Evolutionary conservation across 495 filamentous ascomycete species (phyloP), one percentile per base, ranked within the genome.

Genomic region (Aspergillus bridgeri): DNA sequence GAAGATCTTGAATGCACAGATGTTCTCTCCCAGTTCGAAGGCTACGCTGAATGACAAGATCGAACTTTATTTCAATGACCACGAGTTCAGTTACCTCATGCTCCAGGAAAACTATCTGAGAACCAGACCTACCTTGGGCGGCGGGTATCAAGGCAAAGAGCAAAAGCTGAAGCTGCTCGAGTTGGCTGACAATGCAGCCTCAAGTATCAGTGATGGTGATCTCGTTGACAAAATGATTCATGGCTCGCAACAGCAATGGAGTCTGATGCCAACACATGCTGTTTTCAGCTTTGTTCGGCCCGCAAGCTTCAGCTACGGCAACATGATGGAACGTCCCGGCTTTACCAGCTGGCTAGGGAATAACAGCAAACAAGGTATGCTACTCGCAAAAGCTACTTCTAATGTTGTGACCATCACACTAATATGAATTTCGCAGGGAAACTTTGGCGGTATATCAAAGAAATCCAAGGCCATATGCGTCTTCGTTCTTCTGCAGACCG

Each of bases 51-150:
- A 96, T 65, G 92, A 99, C 69, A 99, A 99, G 76, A 92, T 92
- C 57, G 92, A 98, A 73, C 85, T 99, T 2, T 99, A 99, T 73
- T 99, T 99, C 80, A 96, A 98, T 66, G 94, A 99, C 62, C 93
- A 97, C 64, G 94, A 99, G 64, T 93, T 97, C 70, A 96, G 90
- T 65, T 90, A 86, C 64, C 72, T 99, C 51, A 98, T 99, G 95
- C 83, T 99, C 57, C 93, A 99, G 68, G 94, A 99, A 70, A 98
- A 99, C 64, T 99, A 98, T 63, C 77, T 99, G 3, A 86, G 83
- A 53, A 91, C 92, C 0, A 87, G 81, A 46, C 95, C 93, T 15
- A 78, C 82, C 8, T 78, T 81, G 11, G 72, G 89, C 2, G 79
- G 70, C 48, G 69, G 73, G 23, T 84, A 84, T 57, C 69, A 70